These are phyloP conservation scores for Microdochium nivale DNA, from an alignment of 2,329 filamentous ascomycete genomes.

Conservation along the genomic window DNA sequence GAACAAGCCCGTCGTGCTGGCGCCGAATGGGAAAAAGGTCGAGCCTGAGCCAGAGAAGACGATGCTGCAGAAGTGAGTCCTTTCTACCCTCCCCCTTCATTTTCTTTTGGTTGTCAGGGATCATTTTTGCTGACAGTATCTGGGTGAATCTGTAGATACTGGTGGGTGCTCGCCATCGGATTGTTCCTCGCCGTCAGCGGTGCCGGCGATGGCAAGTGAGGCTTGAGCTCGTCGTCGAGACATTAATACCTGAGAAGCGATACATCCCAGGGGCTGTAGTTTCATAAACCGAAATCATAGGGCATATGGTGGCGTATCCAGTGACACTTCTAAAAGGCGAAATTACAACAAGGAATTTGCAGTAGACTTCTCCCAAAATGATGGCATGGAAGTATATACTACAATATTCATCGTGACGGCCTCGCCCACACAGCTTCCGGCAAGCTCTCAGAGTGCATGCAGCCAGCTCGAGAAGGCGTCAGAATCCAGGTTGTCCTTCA, in stretches of 20 bases:
- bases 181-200: constrained; percentile 44
- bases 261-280: not conserved
- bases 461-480: too few species aligned
- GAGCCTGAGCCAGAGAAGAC: constrained; percentile 51
- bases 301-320: too few species aligned
- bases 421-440: too few species aligned
- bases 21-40: constrained; percentile 49
- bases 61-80: constrained; percentile 55
- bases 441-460: too few species aligned
- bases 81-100: not conserved
- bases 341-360: too few species aligned
- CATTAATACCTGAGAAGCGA: not conserved
- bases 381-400: too few species aligned
- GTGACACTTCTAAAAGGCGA: too few species aligned
- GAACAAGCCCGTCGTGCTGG: constrained; percentile 56
- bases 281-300: too few species aligned
- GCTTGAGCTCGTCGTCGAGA: not conserved
- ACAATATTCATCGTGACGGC: too few species aligned
- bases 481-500: too few species aligned
- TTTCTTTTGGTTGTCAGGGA: not conserved
- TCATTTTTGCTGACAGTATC: constrained; percentile 25
- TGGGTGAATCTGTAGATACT: constrained; percentile 58
- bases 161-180: constrained; percentile 53
- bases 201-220: constrained; percentile 42
- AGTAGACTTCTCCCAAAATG: too few species aligned